Conservation (phyloP, 441 rosid genomes). For the Populus hybrid region DNA sequence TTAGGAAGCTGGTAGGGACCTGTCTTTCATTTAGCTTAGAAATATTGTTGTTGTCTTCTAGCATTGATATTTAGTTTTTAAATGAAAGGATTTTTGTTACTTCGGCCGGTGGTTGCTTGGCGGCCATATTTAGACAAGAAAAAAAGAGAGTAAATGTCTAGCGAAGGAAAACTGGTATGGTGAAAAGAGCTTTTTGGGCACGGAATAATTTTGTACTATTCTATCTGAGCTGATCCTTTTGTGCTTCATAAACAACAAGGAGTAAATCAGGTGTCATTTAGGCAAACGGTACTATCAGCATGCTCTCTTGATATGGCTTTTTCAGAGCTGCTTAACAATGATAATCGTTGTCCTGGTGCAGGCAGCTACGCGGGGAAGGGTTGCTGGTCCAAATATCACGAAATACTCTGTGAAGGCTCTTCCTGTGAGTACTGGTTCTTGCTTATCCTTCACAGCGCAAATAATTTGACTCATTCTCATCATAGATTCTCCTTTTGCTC, state of each 20-base stretch:
- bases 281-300: neutral
- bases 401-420: conserved; percentile 81
- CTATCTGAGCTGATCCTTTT: neutral
- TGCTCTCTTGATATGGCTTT: neutral
- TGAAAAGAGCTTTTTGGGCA: neutral
- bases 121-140: neutral
- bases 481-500: neutral
- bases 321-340: neutral
- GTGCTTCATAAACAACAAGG: neutral
- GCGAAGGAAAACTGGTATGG: neutral
- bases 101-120: neutral
- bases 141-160: neutral
- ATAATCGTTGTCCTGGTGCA: conserved; percentile 25
- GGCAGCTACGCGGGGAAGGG: conserved; percentile 66
- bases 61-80: neutral
- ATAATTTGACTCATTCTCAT: neutral
- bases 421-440: conserved; percentile 55
- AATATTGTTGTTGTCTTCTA: neutral
- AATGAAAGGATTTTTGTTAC: neutral
- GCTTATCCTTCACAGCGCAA: neutral
- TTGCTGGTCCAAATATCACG: conserved; percentile 58
- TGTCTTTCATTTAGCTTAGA: neutral
- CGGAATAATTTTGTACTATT: neutral
- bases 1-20: neutral
- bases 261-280: neutral